phyloP scores from a whole-genome alignment of 2,329 filamentous ascomycete species.

The Fusarium subtropicale region DNA sequence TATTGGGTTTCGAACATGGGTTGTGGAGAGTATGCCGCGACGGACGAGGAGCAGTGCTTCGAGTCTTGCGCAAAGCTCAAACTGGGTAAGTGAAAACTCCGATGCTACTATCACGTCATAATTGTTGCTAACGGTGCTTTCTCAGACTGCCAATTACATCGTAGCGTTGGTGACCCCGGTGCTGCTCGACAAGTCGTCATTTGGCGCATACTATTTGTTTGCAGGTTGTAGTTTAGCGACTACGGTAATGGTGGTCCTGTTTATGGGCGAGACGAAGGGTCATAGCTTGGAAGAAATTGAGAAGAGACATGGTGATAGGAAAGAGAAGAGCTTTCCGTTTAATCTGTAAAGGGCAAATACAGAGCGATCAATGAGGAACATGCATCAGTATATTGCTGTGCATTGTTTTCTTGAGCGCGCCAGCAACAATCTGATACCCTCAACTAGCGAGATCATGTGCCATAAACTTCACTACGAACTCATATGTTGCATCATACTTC shows the following conservation, averaged over 20 bases:
- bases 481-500: neutral
- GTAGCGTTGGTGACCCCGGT: constrained; percentile 60
- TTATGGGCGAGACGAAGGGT: constrained; percentile 59
- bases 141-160: constrained; percentile 57
- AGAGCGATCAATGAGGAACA: neutral
- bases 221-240: constrained; percentile 54
- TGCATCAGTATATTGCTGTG: no score
- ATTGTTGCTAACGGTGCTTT: neutral
- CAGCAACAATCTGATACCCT: neutral
- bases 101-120: accelerated
- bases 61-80: constrained; percentile 64
- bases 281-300: constrained; percentile 56
- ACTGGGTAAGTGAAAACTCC: constrained; percentile 55
- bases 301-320: constrained; percentile 15
- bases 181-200: constrained; percentile 54
- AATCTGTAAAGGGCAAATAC: neutral
- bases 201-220: constrained; percentile 60
- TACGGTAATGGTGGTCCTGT: constrained; percentile 52
- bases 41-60: constrained; percentile 66
- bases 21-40: constrained; percentile 67
- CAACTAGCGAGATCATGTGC: no score
- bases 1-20: constrained; percentile 64
- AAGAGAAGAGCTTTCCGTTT: neutral
- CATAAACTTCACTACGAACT: no score
- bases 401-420: accelerated